phyloP scores from a whole-genome alignment of 495 filamentous ascomycete genomes.

The Cercophora sp. region DNA sequence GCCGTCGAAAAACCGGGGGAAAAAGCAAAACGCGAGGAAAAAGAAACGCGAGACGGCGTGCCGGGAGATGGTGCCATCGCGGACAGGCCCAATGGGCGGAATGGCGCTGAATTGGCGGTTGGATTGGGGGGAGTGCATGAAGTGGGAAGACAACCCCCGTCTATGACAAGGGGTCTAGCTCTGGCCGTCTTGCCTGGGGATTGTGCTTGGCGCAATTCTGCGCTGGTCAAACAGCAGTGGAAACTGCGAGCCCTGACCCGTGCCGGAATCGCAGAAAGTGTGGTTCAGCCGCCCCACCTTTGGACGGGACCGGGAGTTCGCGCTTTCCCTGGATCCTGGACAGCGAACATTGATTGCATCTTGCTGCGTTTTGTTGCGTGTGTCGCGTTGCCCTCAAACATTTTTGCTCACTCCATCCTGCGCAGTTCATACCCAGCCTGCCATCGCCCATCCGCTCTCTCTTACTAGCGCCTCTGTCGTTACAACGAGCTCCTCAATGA shows the following conservation, averaged over 20 bases:
- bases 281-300: constrained; percentile 7
- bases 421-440: too few species aligned
- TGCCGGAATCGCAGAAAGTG: neutral
- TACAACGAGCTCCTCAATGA: neutral
- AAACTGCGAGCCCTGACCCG: constrained; percentile 4
- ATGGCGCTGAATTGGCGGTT: neutral
- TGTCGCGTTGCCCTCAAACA: too few species aligned
- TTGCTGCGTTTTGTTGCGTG: neutral
- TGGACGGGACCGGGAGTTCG: constrained; percentile 11
- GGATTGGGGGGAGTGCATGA: constrained; percentile 6
- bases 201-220: constrained; percentile 7
- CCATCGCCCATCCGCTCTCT: neutral
- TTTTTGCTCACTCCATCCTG: too few species aligned
- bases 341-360: too few species aligned
- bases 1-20: too few species aligned
- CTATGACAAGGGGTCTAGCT: constrained; percentile 7
- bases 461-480: neutral
- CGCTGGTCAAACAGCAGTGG: neutral
- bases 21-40: too few species aligned
- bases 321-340: neutral
- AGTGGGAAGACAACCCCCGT: constrained; percentile 12
- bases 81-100: too few species aligned
- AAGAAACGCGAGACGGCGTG: too few species aligned
- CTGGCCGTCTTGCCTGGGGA: neutral
- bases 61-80: too few species aligned